Percentiles rank a stretch among this genome's conserved stretches.
Conservation (phyloP, 2,329 filamentous ascomycete genomes). For the Whalleya microplaca region DNA sequence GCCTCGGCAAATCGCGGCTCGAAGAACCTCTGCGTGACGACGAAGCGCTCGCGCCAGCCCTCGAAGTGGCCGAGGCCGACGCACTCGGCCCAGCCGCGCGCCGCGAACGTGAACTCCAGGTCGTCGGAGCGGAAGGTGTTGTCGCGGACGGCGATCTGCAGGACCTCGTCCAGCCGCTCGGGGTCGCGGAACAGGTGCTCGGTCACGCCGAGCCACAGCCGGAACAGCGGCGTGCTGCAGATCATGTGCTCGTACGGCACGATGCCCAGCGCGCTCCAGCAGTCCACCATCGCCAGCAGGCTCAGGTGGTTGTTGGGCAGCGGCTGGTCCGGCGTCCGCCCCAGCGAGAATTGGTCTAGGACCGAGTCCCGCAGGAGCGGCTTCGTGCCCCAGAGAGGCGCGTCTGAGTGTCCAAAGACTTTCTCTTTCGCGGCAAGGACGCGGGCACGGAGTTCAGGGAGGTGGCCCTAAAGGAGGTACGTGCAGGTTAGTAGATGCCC, state of each 20-base stretch:
- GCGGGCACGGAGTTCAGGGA: conserved; percentile 71
- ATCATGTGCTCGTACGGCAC: conserved; percentile 99
- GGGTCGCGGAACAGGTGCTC: conserved; percentile 91
- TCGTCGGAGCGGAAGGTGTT: conserved; percentile 94
- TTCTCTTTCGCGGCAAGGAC: conserved; percentile 68
- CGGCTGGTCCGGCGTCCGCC: conserved; percentile 44
- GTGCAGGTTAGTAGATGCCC: not conserved
- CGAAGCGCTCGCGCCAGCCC: conserved; percentile 88
- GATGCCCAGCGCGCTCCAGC: conserved; percentile 92
- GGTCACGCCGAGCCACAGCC: conserved; percentile 94
- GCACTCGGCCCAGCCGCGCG: conserved; percentile 92
- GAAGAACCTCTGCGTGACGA: conserved; percentile 89
- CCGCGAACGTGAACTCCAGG: conserved; percentile 96
- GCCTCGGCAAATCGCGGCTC: conserved; percentile 87
- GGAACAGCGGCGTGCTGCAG: conserved; percentile 95
- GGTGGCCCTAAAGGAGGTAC: conserved; percentile 61
- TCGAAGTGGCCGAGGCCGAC: conserved; percentile 92
- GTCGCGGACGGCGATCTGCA: conserved; percentile 86
- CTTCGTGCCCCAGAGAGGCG: conserved; percentile 60
- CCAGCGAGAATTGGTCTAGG: conserved; percentile 85
- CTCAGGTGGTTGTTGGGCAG: conserved; percentile 93
- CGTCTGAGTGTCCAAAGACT: conserved; percentile 76
- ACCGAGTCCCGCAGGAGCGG: conserved; percentile 80
- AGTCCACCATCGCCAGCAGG: conserved; percentile 95
- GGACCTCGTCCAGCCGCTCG: conserved; percentile 78